Percentiles rank a stretch among this genome's conserved stretches.
Conservation (phyloP, 805 yeast genomes). For the Candida qinlingensis region DNA sequence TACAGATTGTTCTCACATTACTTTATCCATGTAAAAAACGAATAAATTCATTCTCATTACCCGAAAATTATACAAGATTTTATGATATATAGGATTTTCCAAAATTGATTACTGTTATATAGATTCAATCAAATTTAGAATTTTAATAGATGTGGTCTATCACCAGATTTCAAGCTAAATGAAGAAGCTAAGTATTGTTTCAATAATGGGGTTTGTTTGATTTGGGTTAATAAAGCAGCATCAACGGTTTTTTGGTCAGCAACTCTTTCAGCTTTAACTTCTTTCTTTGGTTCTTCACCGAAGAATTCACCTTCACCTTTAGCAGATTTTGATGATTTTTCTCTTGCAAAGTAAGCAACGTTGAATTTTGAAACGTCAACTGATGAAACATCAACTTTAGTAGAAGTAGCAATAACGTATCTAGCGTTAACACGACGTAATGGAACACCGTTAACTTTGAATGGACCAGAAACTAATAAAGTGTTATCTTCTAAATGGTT, state of each 20-base stretch:
- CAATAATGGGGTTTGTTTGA: constrained; percentile 95
- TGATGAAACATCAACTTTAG: constrained; percentile 73
- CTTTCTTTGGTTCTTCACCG: constrained; percentile 74
- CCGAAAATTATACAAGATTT: constrained; percentile 22
- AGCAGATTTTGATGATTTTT: constrained; percentile 75
- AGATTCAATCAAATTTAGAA: constrained; percentile 49
- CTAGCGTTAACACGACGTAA: constrained; percentile 98
- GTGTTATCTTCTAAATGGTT: constrained; percentile 98
- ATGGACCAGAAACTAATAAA: constrained; percentile 95
- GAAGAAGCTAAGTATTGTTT: constrained; percentile 94
- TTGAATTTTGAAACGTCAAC: constrained; percentile 88
- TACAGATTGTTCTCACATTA: background rate
- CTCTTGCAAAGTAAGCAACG: constrained; percentile 95
- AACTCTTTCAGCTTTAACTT: constrained; percentile 87
- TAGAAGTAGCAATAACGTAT: constrained; percentile 98
- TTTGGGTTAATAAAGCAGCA: constrained; percentile 84
- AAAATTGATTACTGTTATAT: too few relatives aligned
- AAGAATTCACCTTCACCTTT: constrained; percentile 93
- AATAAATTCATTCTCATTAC: constrained; percentile 18
- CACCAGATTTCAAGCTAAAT: constrained; percentile 97
- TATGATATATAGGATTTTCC: background rate
- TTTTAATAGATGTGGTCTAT: constrained; percentile 96
- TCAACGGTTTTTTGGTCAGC: constrained; percentile 97
- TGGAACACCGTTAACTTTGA: constrained; percentile 99
- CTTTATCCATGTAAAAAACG: constrained; percentile 17